These are phyloP conservation scores for Zygnema circumcarinatum DNA, from an alignment of 139 green algal species.

Conservation along the genomic window DNA sequence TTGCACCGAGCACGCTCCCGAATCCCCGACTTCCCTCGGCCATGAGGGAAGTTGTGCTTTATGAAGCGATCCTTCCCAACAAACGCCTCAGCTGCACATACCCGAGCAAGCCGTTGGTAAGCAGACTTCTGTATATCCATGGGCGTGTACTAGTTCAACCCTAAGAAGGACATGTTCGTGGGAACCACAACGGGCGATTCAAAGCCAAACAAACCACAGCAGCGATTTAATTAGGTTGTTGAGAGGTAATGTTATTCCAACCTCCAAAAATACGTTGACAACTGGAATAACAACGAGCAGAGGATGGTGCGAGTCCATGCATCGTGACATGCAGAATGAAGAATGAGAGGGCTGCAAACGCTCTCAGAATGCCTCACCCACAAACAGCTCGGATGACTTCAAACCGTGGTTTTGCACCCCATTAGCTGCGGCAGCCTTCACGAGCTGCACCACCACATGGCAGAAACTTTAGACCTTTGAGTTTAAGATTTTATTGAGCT, in stretches of 20 bases:
- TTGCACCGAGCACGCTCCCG: constrained; percentile 8
- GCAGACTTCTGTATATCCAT: not conserved
- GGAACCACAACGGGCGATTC: no score
- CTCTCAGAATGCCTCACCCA: constrained; percentile 29
- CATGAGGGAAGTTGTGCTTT: constrained; percentile 22
- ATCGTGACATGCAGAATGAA: no score
- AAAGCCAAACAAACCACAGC: no score
- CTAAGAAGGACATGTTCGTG: not conserved
- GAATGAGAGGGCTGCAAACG: no score
- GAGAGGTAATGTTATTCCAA: no score
- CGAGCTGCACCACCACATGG: not conserved
- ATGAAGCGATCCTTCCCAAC: constrained; percentile 41
- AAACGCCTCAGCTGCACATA: constrained; percentile 37
- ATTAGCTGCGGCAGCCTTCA: constrained; percentile 23
- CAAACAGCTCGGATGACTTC: constrained; percentile 13
- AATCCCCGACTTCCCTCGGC: constrained; percentile 24
- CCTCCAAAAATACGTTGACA: constrained; percentile 7
- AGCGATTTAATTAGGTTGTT: no score
- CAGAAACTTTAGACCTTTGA: no score
- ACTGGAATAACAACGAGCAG: constrained; percentile 5
- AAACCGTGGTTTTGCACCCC: constrained; percentile 42
- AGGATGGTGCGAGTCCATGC: no score
- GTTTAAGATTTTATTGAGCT: no score
- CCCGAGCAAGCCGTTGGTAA: not conserved
- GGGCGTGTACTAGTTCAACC: not conserved